Percentiles rank a stretch among this genome's conserved stretches.
These are phyloP conservation scores for Henningerozyma blattae DNA, from an alignment of 805 yeast species.

Conservation along the genomic window DNA sequence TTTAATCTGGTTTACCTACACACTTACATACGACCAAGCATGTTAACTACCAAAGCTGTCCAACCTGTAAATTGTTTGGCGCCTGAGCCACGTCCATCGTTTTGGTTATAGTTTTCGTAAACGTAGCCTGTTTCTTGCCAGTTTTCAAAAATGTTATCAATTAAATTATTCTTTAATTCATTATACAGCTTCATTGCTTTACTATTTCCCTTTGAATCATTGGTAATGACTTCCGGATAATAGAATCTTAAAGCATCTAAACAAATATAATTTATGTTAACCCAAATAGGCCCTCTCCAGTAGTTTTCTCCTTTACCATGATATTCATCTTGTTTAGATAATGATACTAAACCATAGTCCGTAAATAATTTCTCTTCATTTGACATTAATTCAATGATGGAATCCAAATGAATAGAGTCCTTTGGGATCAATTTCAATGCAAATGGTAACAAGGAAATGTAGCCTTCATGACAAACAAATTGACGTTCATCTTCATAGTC, in stretches of 20 bases:
- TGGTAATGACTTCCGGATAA: slow-evolving; percentile 19
- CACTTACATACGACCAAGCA: slow-evolving; percentile 41
- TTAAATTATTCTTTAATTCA: slow-evolving; percentile 52
- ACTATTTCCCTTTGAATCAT: slow-evolving; percentile 5
- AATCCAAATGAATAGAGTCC: slow-evolving; percentile 34
- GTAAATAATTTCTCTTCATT: slow-evolving; percentile 72
- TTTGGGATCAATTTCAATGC: slow-evolving; percentile 50
- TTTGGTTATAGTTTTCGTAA: slow-evolving; percentile 84
- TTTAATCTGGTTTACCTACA: no score
- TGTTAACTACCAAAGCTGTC: slow-evolving; percentile 71
- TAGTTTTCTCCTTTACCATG: slow-evolving; percentile 81
- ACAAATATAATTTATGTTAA: slow-evolving; percentile 76
- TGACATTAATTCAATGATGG: slow-evolving; percentile 43
- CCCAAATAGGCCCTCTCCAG: slow-evolving; percentile 95
- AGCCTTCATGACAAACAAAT: slow-evolving; percentile 81
- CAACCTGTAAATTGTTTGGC: slow-evolving; percentile 90
- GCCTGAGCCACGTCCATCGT: slow-evolving; percentile 63
- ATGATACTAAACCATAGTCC: slow-evolving; percentile 66
- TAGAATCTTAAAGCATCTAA: slow-evolving; percentile 61
- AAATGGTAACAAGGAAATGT: slow-evolving; percentile 79
- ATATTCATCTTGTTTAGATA: slow-evolving; percentile 51
- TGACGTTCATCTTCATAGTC: slow-evolving; percentile 44
- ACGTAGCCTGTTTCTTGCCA: slow-evolving; percentile 71
- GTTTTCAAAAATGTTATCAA: slow-evolving; percentile 52
- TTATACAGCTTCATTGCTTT: slow-evolving; percentile 41